phyloP scores from a whole-genome alignment of 2,329 filamentous ascomycete species.

The Zasmidium cellare region DNA sequence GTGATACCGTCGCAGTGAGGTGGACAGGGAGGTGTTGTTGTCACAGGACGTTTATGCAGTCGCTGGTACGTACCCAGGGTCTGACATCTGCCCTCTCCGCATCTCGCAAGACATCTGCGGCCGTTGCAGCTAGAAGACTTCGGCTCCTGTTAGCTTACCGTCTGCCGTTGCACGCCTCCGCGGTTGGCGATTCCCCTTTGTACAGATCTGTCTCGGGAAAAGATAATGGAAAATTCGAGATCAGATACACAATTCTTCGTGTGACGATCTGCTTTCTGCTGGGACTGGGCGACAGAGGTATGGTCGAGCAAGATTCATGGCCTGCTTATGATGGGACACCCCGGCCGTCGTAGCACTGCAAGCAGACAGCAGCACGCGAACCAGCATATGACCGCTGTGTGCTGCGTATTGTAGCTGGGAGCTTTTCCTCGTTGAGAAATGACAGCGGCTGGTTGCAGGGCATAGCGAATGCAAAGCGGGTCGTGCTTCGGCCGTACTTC shows the following conservation, averaged over 20 bases:
- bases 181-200: neutral
- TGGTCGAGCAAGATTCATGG: no score
- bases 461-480: conserved; percentile 2
- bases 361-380: neutral
- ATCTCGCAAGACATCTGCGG: neutral
- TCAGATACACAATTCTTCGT: no score
- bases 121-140: neutral
- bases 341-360: neutral
- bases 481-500: neutral
- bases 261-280: no score
- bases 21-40: neutral
- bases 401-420: neutral
- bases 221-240: no score
- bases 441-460: conserved; percentile 10
- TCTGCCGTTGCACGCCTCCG: conserved; percentile 1
- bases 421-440: conserved; percentile 1
- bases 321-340: no score
- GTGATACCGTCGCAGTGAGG: no score
- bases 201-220: no score
- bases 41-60: neutral
- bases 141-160: conserved; percentile 4
- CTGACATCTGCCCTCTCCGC: neutral
- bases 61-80: no score
- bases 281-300: no score
- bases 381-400: neutral